A percentile compares a stretch with the other conserved stretches of the same genome.
These are phyloP conservation scores for Ophiostoma perfectum DNA, from an alignment of 2,329 filamentous ascomycete species.

Conservation along the genomic window DNA sequence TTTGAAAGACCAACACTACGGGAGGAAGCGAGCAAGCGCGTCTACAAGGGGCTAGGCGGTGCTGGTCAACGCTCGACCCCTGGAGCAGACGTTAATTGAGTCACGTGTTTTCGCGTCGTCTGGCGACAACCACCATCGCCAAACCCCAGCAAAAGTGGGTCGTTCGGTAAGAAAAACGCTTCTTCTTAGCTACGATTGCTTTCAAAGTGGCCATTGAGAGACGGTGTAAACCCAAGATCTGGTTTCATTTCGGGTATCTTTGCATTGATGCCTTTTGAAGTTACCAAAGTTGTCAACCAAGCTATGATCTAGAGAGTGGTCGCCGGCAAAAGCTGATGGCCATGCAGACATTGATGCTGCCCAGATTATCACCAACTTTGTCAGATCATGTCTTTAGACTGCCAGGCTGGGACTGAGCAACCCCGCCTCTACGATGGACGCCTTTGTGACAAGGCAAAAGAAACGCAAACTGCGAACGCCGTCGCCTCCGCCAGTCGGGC, in stretches of 20 bases:
- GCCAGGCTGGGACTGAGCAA: neutral
- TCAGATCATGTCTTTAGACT: neutral
- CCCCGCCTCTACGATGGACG: conserved; percentile 43
- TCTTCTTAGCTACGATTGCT: neutral
- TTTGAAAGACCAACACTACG: neutral
- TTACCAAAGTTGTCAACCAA: neutral
- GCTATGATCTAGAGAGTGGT: neutral
- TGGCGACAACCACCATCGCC: neutral
- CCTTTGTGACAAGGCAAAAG: conserved; percentile 46
- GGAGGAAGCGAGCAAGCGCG: conserved; percentile 4
- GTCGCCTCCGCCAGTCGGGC: conserved; percentile 19
- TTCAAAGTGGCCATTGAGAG: neutral
- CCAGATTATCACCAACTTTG: neutral
- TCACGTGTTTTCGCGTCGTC: conserved; percentile 27
- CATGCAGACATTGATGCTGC: neutral
- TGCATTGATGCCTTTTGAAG: neutral
- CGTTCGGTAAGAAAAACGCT: neutral
- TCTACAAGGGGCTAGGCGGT: conserved; percentile 8
- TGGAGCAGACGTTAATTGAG: conserved; percentile 15
- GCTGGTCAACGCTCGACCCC: neutral
- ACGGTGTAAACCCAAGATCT: neutral
- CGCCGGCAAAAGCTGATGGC: neutral
- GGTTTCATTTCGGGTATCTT: neutral
- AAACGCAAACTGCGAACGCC: conserved; percentile 43
- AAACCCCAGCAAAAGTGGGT: neutral